Evolutionary conservation across 495 filamentous ascomycete species (phyloP), one percentile per base, ranked within the genome.

Genomic region (Penicillium tannophilum): DNA sequence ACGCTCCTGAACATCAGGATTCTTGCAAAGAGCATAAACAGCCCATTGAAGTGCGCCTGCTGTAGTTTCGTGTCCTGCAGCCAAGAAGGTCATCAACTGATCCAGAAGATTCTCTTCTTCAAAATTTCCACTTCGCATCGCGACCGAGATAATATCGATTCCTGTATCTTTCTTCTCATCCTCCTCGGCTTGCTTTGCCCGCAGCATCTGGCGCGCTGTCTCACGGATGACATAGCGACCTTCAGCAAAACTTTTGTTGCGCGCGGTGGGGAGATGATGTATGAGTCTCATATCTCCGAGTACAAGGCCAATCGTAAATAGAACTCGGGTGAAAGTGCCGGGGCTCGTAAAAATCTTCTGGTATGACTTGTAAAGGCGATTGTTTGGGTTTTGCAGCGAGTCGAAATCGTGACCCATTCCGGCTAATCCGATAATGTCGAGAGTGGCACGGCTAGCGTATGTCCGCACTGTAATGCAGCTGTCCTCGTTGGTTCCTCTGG

Each of bases 41-140:
- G 83, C 79, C 86, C 86, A 89, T 49, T 79, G 79, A 60, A 88
- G 71, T 11, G 84, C 78, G 6, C 82, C 74, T 2, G 86, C 77
- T 8, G 86, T 88, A 8, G 86, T 89, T 76, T 96, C 93, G 69
- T 97, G 93, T 17, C 93, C 93, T 0, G 93, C 93, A 1, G 88
- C 89, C 3, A 97, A 85, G 77, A 97, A 97, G 3, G 93, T 97
- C 92, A 97, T 96, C 69, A 94, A 82, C 68, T 97, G 93, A 68
- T 97, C 90, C 42, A 91, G 79, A 24, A 97, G 86, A 52, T 90
- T 87, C 33, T 92, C 89, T 50, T 93, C 90, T 28, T 78, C 81
- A 69, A 95, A 96, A 4, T 60, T 84, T 41, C 88, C 90, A 20
- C 85, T 89, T 56, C 89, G 82, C 24, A 96, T 71, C 20, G 93